Evolutionary conservation across 1,284 basidiomycete species (phyloP), one percentile per base, ranked within the genome.

Genomic region (Cutaneotrichosporon sp.): DNA sequence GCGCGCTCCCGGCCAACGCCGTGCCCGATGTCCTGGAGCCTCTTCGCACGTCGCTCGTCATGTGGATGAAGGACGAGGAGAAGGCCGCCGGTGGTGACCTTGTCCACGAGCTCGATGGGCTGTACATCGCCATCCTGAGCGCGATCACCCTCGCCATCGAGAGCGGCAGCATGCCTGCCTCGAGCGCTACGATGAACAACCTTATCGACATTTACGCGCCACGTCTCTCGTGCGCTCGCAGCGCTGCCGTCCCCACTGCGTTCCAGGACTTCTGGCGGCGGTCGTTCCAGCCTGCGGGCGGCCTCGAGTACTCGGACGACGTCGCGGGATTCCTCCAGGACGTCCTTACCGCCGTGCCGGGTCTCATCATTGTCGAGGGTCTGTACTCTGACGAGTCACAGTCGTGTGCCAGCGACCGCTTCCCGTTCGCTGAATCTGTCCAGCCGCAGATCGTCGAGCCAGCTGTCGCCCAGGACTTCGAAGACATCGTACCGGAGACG

Each of bases 241-340:
- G 66, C 6, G 26, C 61, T 0, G 64, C 50, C 0, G 77, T 77
- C 2, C 71, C 70, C 1, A 22, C 62, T 3, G 69, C 75, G 0
- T 79, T 80, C 70, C 68, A 71, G 58, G 58, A 60, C 11, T 74
- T 81, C 67, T 81, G 76, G 76, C 55, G 60, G 18, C 59, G 58
- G 4, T 69, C 67, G 2, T 80, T 80, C 66, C 63, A 60, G 30
- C 52, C 32, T 6, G 63, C 71, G 18, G 42, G 61, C 2, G 65
- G 60, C 5, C 65, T 73, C 18, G 65, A 71, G 6, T 72, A 72
- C 50, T 71, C 75, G 9, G 70, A 73, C 46, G 67, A 73, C 14
- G 70, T 76, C 13, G 66, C 66, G 8, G 65, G 52, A 16, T 79
- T 78, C 70, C 61, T 78, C 10, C 40, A 62, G 32, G 71, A 75